Evolutionary conservation across 192 early-diverging fungal species (phyloP).

Genomic region (Podila verticillata): DNA sequence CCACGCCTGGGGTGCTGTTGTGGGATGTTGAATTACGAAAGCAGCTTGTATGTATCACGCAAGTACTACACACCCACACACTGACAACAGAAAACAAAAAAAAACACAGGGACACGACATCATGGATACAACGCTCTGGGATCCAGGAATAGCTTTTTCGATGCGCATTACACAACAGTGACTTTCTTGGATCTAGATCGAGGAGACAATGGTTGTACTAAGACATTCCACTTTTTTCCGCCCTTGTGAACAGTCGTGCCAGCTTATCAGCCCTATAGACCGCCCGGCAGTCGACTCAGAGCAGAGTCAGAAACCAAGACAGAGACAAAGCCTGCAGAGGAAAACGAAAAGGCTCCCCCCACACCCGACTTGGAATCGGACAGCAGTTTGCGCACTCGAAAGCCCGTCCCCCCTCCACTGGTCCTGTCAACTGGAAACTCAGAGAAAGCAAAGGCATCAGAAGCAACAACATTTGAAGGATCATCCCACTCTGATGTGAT

Average conservation of each 20-base stretch:
- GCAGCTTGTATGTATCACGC: too few species aligned
- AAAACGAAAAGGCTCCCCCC: background rate
- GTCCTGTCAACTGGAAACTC: constrained; percentile 24
- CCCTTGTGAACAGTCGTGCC: background rate
- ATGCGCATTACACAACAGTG: background rate
- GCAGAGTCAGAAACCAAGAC: constrained; percentile 14
- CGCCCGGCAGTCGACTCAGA: constrained; percentile 38
- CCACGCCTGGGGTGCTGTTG: too few species aligned
- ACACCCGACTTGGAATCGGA: background rate
- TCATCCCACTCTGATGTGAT: constrained; percentile 19
- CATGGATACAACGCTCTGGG: too few species aligned
- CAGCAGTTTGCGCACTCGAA: constrained; percentile 12
- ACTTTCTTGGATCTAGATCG: background rate
- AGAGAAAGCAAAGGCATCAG: background rate
- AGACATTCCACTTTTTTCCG: background rate
- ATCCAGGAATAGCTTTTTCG: too few species aligned
- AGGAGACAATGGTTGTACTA: background rate
- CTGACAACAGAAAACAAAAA: too few species aligned
- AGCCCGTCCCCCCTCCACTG: constrained; percentile 34
- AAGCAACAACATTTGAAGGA: background rate
- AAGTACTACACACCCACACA: too few species aligned
- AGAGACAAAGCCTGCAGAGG: background rate
- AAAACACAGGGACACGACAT: too few species aligned
- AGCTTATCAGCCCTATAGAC: constrained; percentile 40
- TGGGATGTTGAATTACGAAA: too few species aligned